Conservation (phyloP, 305 asterid genomes). For the Fraxinus velutina region DNA sequence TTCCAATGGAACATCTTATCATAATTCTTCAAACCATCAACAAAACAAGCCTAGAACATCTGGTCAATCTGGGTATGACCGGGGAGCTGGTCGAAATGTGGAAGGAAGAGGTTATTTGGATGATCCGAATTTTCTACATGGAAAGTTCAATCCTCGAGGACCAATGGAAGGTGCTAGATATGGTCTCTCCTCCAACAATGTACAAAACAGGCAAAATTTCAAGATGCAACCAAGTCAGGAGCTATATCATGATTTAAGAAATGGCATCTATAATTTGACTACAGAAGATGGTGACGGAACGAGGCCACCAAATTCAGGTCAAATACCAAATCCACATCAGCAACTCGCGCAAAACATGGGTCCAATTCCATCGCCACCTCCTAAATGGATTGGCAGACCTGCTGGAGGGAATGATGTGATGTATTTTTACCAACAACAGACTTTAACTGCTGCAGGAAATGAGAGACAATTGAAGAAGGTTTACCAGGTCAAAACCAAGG, state of each 20-base stretch:
- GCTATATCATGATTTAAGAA: slow-evolving; percentile 45
- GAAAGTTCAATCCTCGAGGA: slow-evolving; percentile 37
- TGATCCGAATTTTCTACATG: slow-evolving; percentile 31
- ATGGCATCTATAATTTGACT: slow-evolving; percentile 52
- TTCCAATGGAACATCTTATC: slow-evolving; percentile 34
- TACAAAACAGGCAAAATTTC: slow-evolving; percentile 38
- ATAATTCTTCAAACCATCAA: slow-evolving; percentile 32
- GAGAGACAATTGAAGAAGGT: slow-evolving; percentile 54
- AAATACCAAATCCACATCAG: slow-evolving; percentile 10
- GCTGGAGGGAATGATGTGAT: slow-evolving; percentile 27
- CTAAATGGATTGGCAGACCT: slow-evolving; percentile 55
- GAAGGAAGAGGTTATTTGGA: slow-evolving; percentile 40
- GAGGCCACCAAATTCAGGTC: slow-evolving; percentile 34
- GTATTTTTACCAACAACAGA: slow-evolving; percentile 35
- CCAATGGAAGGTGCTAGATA: slow-evolving; percentile 36
- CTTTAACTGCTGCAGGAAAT: slow-evolving; percentile 19
- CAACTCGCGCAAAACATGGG: slow-evolving; percentile 30
- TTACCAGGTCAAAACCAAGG: slow-evolving; percentile 54
- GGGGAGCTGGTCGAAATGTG: slow-evolving; percentile 38
- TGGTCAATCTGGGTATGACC: slow-evolving; percentile 38
- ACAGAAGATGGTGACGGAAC: slow-evolving; percentile 40
- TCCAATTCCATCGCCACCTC: slow-evolving; percentile 68
- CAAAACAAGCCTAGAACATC: slow-evolving; percentile 43
- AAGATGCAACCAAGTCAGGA: slow-evolving; percentile 48
- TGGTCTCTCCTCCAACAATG: slow-evolving; percentile 29